phyloP scores from a whole-genome alignment of 495 filamentous ascomycete genomes.

The Aspergillus diversus region DNA sequence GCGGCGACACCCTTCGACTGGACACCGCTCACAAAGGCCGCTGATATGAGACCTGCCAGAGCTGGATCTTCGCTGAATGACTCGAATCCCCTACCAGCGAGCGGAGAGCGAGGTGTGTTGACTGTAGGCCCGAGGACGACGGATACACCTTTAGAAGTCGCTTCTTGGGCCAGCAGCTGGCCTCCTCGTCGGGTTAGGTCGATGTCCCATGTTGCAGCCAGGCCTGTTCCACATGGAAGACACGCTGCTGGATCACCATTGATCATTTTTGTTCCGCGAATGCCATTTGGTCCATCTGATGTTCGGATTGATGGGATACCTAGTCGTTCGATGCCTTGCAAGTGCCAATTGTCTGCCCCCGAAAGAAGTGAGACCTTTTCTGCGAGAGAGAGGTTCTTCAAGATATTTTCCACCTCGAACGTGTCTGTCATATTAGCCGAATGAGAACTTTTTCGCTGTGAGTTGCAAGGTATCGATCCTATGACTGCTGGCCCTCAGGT shows the following conservation, averaged over 20 bases:
- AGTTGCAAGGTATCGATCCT: too few species aligned
- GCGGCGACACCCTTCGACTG: conserved; percentile 62
- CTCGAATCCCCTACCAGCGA: conserved; percentile 72
- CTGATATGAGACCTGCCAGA: conserved; percentile 62
- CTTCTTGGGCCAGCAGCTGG: conserved; percentile 57
- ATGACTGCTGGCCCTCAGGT: too few species aligned
- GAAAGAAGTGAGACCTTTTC: neutral
- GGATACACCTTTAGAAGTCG: conserved; percentile 60
- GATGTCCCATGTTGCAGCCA: conserved; percentile 65
- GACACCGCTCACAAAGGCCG: conserved; percentile 60
- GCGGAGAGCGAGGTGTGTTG: conserved; percentile 65
- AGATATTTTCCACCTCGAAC: too few species aligned
- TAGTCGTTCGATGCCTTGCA: neutral
- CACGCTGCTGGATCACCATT: conserved; percentile 40
- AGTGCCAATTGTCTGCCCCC: neutral
- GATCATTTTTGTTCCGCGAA: neutral
- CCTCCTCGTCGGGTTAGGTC: conserved; percentile 54
- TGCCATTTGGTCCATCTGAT: conserved; percentile 5
- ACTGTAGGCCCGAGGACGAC: conserved; percentile 68
- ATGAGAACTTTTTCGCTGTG: too few species aligned
- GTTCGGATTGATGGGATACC: neutral
- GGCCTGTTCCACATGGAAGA: conserved; percentile 5
- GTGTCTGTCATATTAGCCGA: too few species aligned
- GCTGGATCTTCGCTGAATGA: conserved; percentile 69
- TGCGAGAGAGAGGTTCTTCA: too few species aligned